Evolutionary conservation across 2,329 filamentous ascomycete genomes (phyloP), one percentile per base, ranked within the genome.

Genomic region (Clonostachys byssicola): DNA sequence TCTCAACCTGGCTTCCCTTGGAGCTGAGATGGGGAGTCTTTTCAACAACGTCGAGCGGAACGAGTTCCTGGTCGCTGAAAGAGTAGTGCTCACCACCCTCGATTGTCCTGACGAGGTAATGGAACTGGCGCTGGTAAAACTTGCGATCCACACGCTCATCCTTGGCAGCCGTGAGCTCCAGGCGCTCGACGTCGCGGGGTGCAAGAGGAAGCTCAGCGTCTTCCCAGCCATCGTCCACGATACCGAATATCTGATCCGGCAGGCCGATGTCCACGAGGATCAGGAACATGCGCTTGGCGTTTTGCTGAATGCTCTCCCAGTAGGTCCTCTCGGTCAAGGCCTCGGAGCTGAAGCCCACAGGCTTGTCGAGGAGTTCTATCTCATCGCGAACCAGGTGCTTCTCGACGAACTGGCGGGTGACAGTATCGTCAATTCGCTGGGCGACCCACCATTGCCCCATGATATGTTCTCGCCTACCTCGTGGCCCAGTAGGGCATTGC

Each of bases 201-300:
- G 81, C 72, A 43, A 91, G 74, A 6, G 88, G 88, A 40, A 92
- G 70, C 65, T 92, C 87, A 46, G 81, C 77, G 57, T 92, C 88
- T 54, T 88, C 85, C 86, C 86, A 89, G 18, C 83, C 86, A 58
- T 86, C 82, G 63, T 91, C 86, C 49, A 90, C 81, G 45, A 88
- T 73, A 40, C 80, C 80, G 57, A 91, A 91, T 50, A 91, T 89
- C 60, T 86, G 84, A 55, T 88, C 84, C 1, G 86, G 80, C 12
- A 86, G 74, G 34, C 82, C 83, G 20, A 89, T 70, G 56, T 90
- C 86, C 46, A 82, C 73, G 23, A 91, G 71, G 38, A 89, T 83
- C 42, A 92, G 70, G 57, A 90, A 91, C 38, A 90, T 72, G 42
- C 83, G 76, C 57, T 82, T 84, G 7, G 85, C 83, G 55, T 84